A percentile compares a stretch with the other conserved stretches of the same genome.
Conservation (phyloP, 192 early-diverging fungal genomes). For the Nowakowskiella sp. region DNA sequence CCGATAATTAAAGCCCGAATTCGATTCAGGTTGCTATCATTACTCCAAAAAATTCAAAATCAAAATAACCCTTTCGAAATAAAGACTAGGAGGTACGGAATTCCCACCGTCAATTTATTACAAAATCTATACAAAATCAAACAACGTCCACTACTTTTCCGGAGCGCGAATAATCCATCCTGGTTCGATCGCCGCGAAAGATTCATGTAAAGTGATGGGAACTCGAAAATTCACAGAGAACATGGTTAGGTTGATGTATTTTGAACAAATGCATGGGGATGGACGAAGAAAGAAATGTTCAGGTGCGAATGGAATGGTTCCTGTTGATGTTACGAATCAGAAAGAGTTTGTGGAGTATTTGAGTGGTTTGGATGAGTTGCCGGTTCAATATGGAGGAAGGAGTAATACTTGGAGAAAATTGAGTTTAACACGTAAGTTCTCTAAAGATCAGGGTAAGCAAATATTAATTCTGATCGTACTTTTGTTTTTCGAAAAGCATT, state of each 20-base stretch:
- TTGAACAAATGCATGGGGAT: too few relatives aligned
- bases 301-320: too few relatives aligned
- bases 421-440: constrained; percentile 29
- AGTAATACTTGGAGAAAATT: constrained; percentile 47
- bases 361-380: constrained; percentile 33
- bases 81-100: constrained; percentile 29
- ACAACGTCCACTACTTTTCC: constrained; percentile 44
- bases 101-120: constrained; percentile 42
- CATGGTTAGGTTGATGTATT: too few relatives aligned
- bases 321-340: constrained; percentile 40
- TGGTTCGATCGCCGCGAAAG: constrained; percentile 34
- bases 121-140: constrained; percentile 42
- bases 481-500: too few relatives aligned
- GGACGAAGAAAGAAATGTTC: too few relatives aligned
- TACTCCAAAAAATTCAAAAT: not conserved
- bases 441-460: too few relatives aligned
- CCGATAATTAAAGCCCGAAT: constrained; percentile 31
- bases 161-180: constrained; percentile 32
- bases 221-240: constrained; percentile 28
- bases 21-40: constrained; percentile 31
- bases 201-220: constrained; percentile 42
- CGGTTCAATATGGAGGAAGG: constrained; percentile 35
- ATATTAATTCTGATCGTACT: too few relatives aligned
- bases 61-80: not conserved
- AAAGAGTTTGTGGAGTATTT: constrained; percentile 45